Evolutionary conservation across 225 moss, liverwort and hornwort genomes (phyloP).

Genomic region (Takakia lepidozioides): DNA sequence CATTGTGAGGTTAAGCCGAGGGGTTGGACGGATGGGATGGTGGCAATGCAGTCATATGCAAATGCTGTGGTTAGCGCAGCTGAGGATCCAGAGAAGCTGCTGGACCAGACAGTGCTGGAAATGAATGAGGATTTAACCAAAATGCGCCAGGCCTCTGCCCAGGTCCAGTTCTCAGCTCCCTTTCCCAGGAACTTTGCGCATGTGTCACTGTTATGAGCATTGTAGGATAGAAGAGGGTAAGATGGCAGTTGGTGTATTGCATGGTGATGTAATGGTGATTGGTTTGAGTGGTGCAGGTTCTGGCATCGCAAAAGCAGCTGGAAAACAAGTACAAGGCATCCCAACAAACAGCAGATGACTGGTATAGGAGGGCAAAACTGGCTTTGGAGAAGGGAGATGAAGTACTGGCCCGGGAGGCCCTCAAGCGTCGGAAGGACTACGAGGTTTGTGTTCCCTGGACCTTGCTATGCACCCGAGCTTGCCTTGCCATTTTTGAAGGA

Average conservation of each 20-base stretch:
- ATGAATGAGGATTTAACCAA: slow-evolving; percentile 96
- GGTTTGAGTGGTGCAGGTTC: slow-evolving; percentile 40
- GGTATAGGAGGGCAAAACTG: slow-evolving; percentile 96
- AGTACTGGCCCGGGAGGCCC: slow-evolving; percentile 86
- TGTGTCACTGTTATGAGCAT: too few species aligned
- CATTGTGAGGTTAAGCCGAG: not conserved
- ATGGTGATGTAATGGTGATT: not conserved
- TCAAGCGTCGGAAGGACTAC: slow-evolving; percentile 93
- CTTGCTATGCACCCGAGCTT: too few species aligned
- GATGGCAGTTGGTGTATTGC: too few species aligned
- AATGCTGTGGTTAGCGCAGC: slow-evolving; percentile 94
- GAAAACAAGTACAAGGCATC: slow-evolving; percentile 90
- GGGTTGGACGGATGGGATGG: not conserved
- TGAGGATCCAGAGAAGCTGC: slow-evolving; percentile 95
- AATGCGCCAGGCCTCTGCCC: slow-evolving; percentile 98
- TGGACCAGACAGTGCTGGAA: slow-evolving; percentile 97
- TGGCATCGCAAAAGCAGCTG: slow-evolving; percentile 96
- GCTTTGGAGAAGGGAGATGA: slow-evolving; percentile 96
- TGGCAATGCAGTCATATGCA: slow-evolving; percentile 68
- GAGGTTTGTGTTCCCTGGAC: too few species aligned
- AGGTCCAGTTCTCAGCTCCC: too few species aligned
- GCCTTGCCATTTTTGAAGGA: too few species aligned
- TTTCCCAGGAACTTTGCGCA: too few species aligned
- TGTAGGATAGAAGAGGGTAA: too few species aligned
- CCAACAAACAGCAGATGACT: slow-evolving; percentile 85